These are phyloP conservation scores for Atkinsonella hypoxylon DNA, from an alignment of 2,329 filamentous ascomycete genomes.

Conservation along the genomic window DNA sequence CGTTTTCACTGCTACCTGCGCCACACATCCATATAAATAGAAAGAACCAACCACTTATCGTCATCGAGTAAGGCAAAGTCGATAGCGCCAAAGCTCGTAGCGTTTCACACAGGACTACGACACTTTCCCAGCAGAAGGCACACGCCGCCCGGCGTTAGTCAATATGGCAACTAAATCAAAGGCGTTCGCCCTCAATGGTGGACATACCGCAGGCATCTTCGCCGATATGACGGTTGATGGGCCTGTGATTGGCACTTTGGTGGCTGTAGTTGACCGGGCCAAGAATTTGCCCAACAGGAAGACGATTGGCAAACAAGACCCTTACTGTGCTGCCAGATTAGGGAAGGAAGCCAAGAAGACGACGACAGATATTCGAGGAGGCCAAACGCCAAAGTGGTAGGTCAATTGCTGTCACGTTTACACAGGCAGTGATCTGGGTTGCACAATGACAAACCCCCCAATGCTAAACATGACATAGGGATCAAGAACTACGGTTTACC, in stretches of 20 bases:
- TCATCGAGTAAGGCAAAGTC: neutral
- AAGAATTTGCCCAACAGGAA: conserved; percentile 96
- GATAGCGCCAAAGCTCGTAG: neutral
- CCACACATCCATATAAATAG: conserved; percentile 10
- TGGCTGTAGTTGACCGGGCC: conserved; percentile 83
- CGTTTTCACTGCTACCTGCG: neutral
- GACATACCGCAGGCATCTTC: conserved; percentile 86
- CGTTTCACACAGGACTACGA: conserved; percentile 1
- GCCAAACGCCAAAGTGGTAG: conserved; percentile 92
- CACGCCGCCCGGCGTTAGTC: neutral
- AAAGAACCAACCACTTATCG: neutral
- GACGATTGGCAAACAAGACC: conserved; percentile 97
- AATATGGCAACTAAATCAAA: conserved; percentile 42
- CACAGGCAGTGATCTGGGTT: neutral
- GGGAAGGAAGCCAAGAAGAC: conserved; percentile 98
- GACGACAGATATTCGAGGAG: conserved; percentile 81
- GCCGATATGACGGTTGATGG: conserved; percentile 90
- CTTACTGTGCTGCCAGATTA: conserved; percentile 85
- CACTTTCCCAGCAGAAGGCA: neutral
- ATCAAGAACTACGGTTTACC: conserved; percentile 90
- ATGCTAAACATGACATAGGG: conserved; percentile 45
- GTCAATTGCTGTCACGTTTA: conserved; percentile 5
- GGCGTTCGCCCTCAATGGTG: conserved; percentile 43
- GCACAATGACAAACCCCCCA: neutral
- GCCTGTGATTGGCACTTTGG: conserved; percentile 83